Evolutionary conservation across 495 filamentous ascomycete species (phyloP).

Genomic region (Physcia stellaris): DNA sequence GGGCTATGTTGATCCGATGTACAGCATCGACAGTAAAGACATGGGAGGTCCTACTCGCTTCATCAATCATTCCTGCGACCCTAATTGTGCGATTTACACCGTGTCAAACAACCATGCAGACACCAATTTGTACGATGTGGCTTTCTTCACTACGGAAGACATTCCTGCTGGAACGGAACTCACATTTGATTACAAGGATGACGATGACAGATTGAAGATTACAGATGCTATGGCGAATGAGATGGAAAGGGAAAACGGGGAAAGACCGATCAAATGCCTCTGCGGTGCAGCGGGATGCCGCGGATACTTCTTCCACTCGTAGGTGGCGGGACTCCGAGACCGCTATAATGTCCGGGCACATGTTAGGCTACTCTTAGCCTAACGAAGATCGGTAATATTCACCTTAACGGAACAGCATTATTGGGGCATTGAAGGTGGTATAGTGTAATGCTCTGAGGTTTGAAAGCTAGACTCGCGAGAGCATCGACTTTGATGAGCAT

Average conservation of each 20-base stretch:
- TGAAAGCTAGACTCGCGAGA: too few relatives aligned
- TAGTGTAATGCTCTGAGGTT: too few relatives aligned
- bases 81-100: conserved; percentile 69
- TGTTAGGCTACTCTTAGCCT: background rate
- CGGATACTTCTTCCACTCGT: conserved; percentile 43
- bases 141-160: conserved; percentile 64
- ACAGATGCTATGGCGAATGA: conserved; percentile 31
- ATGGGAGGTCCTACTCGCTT: conserved; percentile 46
- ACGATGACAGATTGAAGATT: conserved; percentile 35
- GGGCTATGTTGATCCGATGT: conserved; percentile 16
- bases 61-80: conserved; percentile 56
- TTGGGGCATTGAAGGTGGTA: too few relatives aligned
- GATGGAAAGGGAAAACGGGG: conserved; percentile 29
- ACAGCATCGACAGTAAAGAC: conserved; percentile 45
- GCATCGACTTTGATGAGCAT: too few relatives aligned
- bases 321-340: too few relatives aligned
- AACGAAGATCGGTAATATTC: background rate
- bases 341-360: too few relatives aligned
- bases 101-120: conserved; percentile 69
- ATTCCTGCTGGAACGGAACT: conserved; percentile 61
- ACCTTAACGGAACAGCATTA: too few relatives aligned
- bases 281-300: conserved; percentile 56
- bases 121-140: conserved; percentile 66
- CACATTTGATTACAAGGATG: conserved; percentile 71
- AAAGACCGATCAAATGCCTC: conserved; percentile 44